phyloP scores from a whole-genome alignment of 805 yeast genomes.

The Saccharomyces eubayanus region DNA sequence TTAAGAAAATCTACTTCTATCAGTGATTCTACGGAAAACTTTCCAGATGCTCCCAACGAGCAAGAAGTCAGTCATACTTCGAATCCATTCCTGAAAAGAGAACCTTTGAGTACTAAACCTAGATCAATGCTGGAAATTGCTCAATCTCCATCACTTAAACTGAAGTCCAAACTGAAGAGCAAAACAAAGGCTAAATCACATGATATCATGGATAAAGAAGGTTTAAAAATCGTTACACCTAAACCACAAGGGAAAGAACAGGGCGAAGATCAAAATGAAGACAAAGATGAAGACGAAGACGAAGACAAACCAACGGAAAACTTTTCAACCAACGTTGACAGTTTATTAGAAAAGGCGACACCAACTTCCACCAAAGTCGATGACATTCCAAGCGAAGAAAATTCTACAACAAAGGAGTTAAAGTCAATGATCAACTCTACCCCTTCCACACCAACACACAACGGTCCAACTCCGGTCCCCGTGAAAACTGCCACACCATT shows the following conservation, averaged over 20 bases:
- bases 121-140: constrained; percentile 27
- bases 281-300: constrained; percentile 1
- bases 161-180: not conserved
- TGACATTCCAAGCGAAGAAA: not conserved
- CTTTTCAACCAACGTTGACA: not conserved
- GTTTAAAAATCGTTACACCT: not conserved
- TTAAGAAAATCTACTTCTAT: constrained; percentile 18
- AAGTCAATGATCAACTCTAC: not conserved
- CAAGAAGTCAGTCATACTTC: constrained; percentile 6
- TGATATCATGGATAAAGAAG: not conserved
- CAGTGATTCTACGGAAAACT: constrained; percentile 5
- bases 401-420: not conserved
- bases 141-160: constrained; percentile 5
- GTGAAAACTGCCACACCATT: not conserved
- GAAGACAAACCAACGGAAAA: not conserved
- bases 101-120: constrained; percentile 7
- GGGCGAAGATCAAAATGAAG: constrained; percentile 3
- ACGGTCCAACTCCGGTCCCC: not conserved
- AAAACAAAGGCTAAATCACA: not conserved
- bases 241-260: not conserved
- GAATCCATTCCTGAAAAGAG: constrained; percentile 8
- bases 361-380: constrained; percentile 1
- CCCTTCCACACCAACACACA: not conserved
- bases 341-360: constrained; percentile 7
- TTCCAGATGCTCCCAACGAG: not conserved